These are phyloP conservation scores for Talaromyces borbonicus DNA, from an alignment of 495 filamentous ascomycete genomes.

Conservation along the genomic window DNA sequence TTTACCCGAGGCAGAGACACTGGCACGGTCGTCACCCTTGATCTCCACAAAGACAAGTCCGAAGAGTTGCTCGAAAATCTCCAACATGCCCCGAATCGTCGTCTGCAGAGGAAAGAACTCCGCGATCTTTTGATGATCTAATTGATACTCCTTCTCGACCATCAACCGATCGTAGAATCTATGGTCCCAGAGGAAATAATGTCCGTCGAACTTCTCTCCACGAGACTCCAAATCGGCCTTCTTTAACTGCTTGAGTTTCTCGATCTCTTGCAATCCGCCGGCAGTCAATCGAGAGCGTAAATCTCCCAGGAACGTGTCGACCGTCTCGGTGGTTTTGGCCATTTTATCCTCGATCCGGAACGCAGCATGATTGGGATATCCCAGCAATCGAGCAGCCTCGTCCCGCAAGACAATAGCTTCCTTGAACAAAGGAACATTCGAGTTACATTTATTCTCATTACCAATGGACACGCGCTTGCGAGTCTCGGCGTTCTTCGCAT, in stretches of 20 bases:
- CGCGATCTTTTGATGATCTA: constrained; percentile 82
- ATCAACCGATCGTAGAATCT: constrained; percentile 84
- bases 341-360: constrained; percentile 95
- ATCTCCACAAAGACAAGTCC: constrained; percentile 87
- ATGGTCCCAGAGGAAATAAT: constrained; percentile 88
- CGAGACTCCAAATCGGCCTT: constrained; percentile 58
- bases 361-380: constrained; percentile 85
- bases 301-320: constrained; percentile 75
- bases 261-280: constrained; percentile 69
- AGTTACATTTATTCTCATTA: constrained; percentile 75
- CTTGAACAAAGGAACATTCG: constrained; percentile 77
- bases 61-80: constrained; percentile 89
- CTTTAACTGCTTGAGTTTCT: constrained; percentile 67
- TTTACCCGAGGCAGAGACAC: constrained; percentile 46
- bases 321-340: constrained; percentile 84
- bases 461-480: constrained; percentile 47
- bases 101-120: constrained; percentile 88
- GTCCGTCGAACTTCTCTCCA: constrained; percentile 50
- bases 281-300: constrained; percentile 62
- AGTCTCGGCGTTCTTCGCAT: constrained; percentile 46
- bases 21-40: constrained; percentile 45
- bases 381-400: constrained; percentile 82
- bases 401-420: constrained; percentile 84
- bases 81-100: constrained; percentile 82
- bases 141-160: constrained; percentile 80